Percentiles rank a stretch among this genome's conserved stretches.
Evolutionary conservation across 805 yeast genomes (phyloP).

Genomic region (Yarrowia sp.): DNA sequence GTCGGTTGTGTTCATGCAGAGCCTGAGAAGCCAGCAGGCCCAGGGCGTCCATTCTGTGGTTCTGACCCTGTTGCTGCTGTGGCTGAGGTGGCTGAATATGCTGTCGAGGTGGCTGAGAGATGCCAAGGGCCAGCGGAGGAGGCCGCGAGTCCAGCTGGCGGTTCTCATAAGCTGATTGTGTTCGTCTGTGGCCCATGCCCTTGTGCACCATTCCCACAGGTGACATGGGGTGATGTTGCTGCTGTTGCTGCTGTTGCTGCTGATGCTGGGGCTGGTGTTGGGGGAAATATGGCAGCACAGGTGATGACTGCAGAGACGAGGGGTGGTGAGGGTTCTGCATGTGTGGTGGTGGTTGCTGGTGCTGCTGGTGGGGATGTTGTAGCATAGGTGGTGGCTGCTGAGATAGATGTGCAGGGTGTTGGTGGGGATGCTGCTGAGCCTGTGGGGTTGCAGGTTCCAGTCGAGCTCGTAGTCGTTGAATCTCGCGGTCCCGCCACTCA

Average conservation of each 20-base stretch:
- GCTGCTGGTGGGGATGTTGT: conserved; percentile 6
- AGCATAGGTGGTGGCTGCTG: not conserved
- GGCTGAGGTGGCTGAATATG: conserved; percentile 25
- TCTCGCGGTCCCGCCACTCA: conserved; percentile 46
- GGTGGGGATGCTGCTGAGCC: conserved; percentile 18
- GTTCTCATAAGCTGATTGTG: conserved; percentile 21
- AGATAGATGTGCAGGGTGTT: conserved; percentile 10
- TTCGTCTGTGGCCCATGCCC: conserved; percentile 15
- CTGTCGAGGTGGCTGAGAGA: conserved; percentile 23
- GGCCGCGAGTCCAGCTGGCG: conserved; percentile 25
- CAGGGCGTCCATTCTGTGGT: conserved; percentile 46
- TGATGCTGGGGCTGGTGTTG: conserved; percentile 19
- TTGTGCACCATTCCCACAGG: conserved; percentile 23
- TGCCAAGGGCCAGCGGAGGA: conserved; percentile 12
- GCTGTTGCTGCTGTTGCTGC: conserved; percentile 25
- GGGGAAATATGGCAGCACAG: conserved; percentile 16
- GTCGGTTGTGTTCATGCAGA: conserved; percentile 38
- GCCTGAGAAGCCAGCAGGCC: conserved; percentile 57
- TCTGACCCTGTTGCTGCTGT: conserved; percentile 22
- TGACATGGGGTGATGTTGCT: conserved; percentile 9
- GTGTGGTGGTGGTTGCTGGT: conserved; percentile 28
- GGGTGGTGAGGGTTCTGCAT: conserved; percentile 24
- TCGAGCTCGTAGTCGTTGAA: conserved; percentile 38
- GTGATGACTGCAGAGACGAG: conserved; percentile 16
- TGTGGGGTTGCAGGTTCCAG: conserved; percentile 25